Conservation (phyloP, 805 yeast species). For the Pichia deserticola region DNA sequence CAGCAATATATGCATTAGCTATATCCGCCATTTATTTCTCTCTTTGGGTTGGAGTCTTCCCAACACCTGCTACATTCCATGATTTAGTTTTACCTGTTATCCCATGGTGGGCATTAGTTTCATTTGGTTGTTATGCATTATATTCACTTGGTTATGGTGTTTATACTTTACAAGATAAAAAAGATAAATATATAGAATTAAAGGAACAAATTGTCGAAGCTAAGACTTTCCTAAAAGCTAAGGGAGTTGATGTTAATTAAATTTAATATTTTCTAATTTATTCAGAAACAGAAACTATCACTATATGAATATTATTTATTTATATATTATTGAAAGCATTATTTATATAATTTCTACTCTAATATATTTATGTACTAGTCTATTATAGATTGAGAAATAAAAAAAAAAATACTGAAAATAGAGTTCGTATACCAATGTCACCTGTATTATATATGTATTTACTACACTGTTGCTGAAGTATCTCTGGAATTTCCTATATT, state of each 20-base stretch:
- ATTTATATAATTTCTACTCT: too few relatives aligned
- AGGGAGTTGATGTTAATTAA: slow-evolving; percentile 47
- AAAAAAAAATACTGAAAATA: too few relatives aligned
- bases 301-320: too few relatives aligned
- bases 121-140: slow-evolving; percentile 63
- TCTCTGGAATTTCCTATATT: too few relatives aligned
- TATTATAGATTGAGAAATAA: too few relatives aligned
- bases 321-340: neutral
- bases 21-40: slow-evolving; percentile 48
- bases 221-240: slow-evolving; percentile 44
- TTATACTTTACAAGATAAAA: slow-evolving; percentile 61
- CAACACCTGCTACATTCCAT: slow-evolving; percentile 41
- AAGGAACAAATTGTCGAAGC: slow-evolving; percentile 56
- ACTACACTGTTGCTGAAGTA: too few relatives aligned
- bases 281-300: too few relatives aligned
- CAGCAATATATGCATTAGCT: slow-evolving; percentile 39
- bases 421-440: too few relatives aligned
- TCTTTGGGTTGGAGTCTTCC: slow-evolving; percentile 44
- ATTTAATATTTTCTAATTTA: too few relatives aligned
- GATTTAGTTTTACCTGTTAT: slow-evolving; percentile 53
- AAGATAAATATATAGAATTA: slow-evolving; percentile 57
- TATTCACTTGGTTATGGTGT: slow-evolving; percentile 65
- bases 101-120: slow-evolving; percentile 64
- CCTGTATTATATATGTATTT: too few relatives aligned
- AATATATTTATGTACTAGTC: too few relatives aligned